Conservation (phyloP, 352 stramenopile genomes). For the Elongisporangium anandrum region DNA sequence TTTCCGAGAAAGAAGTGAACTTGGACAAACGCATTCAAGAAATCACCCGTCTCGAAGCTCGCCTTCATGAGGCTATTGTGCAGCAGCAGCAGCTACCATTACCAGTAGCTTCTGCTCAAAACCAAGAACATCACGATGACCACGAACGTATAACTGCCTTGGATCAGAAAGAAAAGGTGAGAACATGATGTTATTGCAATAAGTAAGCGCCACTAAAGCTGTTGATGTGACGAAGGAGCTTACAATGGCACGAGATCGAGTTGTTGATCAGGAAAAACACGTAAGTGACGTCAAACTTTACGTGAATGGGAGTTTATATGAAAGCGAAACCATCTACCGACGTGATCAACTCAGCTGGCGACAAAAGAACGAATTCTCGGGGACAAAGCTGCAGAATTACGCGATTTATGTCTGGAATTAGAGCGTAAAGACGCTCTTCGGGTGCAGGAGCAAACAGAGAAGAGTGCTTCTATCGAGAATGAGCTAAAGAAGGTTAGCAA, state of each 20-base stretch:
- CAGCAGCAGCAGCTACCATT: background rate
- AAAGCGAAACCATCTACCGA: too few species aligned
- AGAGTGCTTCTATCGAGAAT: background rate
- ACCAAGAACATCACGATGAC: background rate
- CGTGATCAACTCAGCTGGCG: background rate
- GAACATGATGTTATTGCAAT: too few species aligned
- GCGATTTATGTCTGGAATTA: background rate
- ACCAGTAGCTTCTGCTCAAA: background rate
- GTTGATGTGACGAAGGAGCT: background rate
- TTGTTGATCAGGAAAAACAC: background rate
- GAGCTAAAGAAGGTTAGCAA: background rate
- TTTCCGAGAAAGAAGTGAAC: background rate
- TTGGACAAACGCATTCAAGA: background rate
- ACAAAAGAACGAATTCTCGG: background rate
- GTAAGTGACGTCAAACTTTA: too few species aligned
- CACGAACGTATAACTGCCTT: background rate
- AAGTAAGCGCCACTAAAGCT: too few species aligned
- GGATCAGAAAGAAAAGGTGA: background rate
- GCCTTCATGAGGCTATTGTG: background rate
- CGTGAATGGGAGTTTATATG: too few species aligned
- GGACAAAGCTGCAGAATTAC: background rate
- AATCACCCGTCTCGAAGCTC: background rate
- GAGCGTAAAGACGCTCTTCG: background rate
- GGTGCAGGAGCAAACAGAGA: background rate
- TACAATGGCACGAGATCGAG: background rate